Evolutionary conservation across 1,284 basidiomycete genomes (phyloP).

Genomic region (Apiotrichum porosum): DNA sequence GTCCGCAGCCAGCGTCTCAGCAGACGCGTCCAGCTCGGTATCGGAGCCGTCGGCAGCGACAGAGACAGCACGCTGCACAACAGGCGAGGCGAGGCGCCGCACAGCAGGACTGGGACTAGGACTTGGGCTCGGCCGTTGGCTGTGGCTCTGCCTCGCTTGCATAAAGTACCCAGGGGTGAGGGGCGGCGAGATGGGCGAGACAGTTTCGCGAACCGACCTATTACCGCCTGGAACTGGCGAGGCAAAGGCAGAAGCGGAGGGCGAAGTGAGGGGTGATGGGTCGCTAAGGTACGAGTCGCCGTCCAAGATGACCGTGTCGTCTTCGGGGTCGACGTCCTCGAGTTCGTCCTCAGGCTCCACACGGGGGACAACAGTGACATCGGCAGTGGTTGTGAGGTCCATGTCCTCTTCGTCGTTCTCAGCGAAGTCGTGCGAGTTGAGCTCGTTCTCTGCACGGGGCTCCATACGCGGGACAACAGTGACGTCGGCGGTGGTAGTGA

Average conservation of each 20-base stretch:
- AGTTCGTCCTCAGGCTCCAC: not conserved
- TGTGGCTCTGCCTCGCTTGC: not conserved
- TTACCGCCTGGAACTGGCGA: not conserved
- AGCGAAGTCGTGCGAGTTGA: too few relatives aligned
- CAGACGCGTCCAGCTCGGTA: not conserved
- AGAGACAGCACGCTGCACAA: not conserved
- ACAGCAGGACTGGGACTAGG: not conserved
- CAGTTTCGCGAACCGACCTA: too few relatives aligned
- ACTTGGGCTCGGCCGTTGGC: not conserved
- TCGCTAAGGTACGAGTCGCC: not conserved
- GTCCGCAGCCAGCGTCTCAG: not conserved
- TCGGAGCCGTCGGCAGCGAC: not conserved
- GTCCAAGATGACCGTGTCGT: slow-evolving; percentile 3
- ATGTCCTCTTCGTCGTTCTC: slow-evolving; percentile 35
- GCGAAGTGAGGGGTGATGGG: not conserved
- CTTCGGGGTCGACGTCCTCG: not conserved
- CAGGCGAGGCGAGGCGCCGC: too few relatives aligned
- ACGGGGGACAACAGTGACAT: too few relatives aligned
- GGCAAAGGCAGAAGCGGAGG: not conserved
- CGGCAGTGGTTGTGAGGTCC: too few relatives aligned
- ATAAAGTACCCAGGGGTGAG: too few relatives aligned
- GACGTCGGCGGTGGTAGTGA: slow-evolving; percentile 1
- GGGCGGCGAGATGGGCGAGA: too few relatives aligned
- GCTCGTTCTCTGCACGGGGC: too few relatives aligned
- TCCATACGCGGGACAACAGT: too few relatives aligned